Evolutionary conservation across 257 asterid species (phyloP).

Genomic region (Nicotiana noctiflora): DNA sequence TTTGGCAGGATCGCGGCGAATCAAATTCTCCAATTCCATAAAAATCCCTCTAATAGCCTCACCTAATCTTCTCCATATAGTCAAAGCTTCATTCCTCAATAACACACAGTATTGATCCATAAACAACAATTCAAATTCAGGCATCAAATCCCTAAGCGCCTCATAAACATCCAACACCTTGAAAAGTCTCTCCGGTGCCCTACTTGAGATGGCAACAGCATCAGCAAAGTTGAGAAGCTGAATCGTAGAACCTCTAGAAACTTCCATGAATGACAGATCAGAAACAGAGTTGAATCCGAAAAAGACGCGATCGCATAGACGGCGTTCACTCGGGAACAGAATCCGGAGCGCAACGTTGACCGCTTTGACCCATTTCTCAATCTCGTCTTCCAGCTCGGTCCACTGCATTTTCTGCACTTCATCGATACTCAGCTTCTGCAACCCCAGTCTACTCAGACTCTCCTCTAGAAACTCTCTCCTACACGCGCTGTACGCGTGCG

Average conservation of each 20-base stretch:
- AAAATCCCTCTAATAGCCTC: slow-evolving; percentile 84
- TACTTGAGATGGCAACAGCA: slow-evolving; percentile 81
- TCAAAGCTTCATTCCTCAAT: slow-evolving; percentile 69
- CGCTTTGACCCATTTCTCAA: slow-evolving; percentile 88
- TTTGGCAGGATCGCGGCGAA: slow-evolving; percentile 85
- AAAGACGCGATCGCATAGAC: slow-evolving; percentile 78
- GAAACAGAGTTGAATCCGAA: slow-evolving; percentile 56
- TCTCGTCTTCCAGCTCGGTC: slow-evolving; percentile 81
- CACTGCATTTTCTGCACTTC: slow-evolving; percentile 89
- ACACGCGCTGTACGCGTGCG: slow-evolving; percentile 75
- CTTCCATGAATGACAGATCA: slow-evolving; percentile 93
- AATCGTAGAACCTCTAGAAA: slow-evolving; percentile 73
- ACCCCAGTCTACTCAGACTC: slow-evolving; percentile 79
- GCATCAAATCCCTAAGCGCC: slow-evolving; percentile 76
- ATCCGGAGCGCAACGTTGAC: slow-evolving; percentile 64
- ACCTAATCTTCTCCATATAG: slow-evolving; percentile 84
- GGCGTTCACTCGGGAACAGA: slow-evolving; percentile 87
- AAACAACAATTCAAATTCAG: slow-evolving; percentile 75
- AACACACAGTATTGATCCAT: slow-evolving; percentile 73
- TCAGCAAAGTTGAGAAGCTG: slow-evolving; percentile 89
- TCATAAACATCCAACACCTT: slow-evolving; percentile 88
- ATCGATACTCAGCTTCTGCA: slow-evolving; percentile 80
- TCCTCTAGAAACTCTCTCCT: slow-evolving; percentile 87
- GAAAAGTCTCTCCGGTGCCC: slow-evolving; percentile 92
- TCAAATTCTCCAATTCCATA: slow-evolving; percentile 91